A percentile compares a stretch with the other conserved stretches of the same genome.
Evolutionary conservation across 1,139 yeast species (phyloP).

Genomic region (Petasospora fabianii): DNA sequence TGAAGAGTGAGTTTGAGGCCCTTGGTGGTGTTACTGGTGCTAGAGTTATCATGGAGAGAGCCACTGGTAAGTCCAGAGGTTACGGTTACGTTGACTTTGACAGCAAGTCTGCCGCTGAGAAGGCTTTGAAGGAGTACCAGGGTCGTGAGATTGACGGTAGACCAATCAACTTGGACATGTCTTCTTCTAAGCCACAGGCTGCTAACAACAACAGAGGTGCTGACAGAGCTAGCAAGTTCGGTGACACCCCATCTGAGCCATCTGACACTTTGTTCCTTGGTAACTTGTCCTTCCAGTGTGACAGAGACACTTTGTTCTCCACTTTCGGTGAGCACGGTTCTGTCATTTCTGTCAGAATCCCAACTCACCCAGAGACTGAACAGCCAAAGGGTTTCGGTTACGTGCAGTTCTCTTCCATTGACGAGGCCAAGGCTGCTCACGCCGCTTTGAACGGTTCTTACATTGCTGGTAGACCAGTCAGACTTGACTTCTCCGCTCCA

Average conservation of each 20-base stretch:
- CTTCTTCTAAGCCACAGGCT: slow-evolving; percentile 71
- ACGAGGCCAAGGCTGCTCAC: slow-evolving; percentile 87
- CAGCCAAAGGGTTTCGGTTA: slow-evolving; percentile 99
- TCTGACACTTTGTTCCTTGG: slow-evolving; percentile 95
- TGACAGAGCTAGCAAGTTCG: slow-evolving; percentile 84
- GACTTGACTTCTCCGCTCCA: slow-evolving; percentile 94
- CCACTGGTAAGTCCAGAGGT: slow-evolving; percentile 92
- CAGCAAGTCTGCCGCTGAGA: slow-evolving; percentile 70
- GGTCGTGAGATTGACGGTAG: slow-evolving; percentile 97
- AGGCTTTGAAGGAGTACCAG: slow-evolving; percentile 83
- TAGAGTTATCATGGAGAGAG: slow-evolving; percentile 91
- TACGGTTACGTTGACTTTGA: slow-evolving; percentile 97
- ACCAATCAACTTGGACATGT: slow-evolving; percentile 89
- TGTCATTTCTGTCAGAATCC: slow-evolving; percentile 85
- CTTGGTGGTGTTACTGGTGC: slow-evolving; percentile 81
- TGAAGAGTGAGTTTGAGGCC: slow-evolving; percentile 78
- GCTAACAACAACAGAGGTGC: slow-evolving; percentile 44
- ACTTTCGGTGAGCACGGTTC: slow-evolving; percentile 75
- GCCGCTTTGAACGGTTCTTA: slow-evolving; percentile 86
- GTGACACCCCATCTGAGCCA: slow-evolving; percentile 87
- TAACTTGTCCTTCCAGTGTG: slow-evolving; percentile 86
- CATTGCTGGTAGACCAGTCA: slow-evolving; percentile 88
- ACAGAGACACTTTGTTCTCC: slow-evolving; percentile 71
- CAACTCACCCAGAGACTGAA: slow-evolving; percentile 97
- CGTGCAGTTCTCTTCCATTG: slow-evolving; percentile 82